These are phyloP conservation scores for Septoria linicola DNA, from an alignment of 2,329 filamentous ascomycete genomes.

Conservation along the genomic window DNA sequence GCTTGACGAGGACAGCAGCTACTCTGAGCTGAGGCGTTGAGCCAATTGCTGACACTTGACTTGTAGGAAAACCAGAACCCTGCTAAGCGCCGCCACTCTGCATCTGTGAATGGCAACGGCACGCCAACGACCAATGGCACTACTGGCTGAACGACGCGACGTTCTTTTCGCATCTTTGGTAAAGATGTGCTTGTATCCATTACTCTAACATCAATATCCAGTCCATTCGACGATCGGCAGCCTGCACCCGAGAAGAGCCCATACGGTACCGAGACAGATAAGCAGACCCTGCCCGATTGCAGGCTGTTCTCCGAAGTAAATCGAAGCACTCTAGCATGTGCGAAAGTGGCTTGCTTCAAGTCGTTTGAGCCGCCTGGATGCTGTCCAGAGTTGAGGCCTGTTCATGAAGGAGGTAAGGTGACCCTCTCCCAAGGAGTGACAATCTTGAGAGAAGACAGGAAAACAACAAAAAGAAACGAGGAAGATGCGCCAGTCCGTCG, in stretches of 20 bases:
- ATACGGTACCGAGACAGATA: neutral
- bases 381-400: neutral
- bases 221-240: neutral
- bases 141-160: conserved; percentile 18
- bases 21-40: neutral
- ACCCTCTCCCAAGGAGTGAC: neutral
- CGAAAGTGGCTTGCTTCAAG: neutral
- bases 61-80: conserved; percentile 34
- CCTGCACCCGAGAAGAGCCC: no score
- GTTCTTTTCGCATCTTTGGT: conserved; percentile 1
- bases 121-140: conserved; percentile 21
- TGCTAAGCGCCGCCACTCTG: conserved; percentile 37
- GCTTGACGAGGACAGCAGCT: conserved; percentile 5
- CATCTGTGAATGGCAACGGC: conserved; percentile 22
- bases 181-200: conserved; percentile 8
- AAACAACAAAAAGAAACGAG: neutral
- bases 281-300: neutral
- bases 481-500: neutral
- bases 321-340: neutral
- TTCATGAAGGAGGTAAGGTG: conserved; percentile 7
- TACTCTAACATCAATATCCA: conserved; percentile 13
- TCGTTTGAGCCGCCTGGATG: neutral
- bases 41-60: conserved; percentile 9
- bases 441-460: neutral
- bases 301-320: neutral